Conservation (phyloP, 768 basidiomycete species). For the Hydnomerulius pinastri region DNA sequence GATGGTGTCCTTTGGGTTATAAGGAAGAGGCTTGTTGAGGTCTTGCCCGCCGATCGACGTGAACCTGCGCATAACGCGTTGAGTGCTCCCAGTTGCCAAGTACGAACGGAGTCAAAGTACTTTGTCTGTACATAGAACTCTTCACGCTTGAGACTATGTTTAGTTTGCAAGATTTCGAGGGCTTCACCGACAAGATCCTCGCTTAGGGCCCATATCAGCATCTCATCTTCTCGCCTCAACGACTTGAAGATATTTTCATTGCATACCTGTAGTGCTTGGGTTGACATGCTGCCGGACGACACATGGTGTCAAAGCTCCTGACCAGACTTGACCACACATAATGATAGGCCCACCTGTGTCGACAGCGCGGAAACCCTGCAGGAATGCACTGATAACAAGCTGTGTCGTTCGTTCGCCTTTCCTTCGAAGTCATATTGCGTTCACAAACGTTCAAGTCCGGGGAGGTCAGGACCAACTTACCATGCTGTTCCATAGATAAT, state of each 20-base stretch:
- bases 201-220: slow-evolving; percentile 35
- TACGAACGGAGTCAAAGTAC: slow-evolving; percentile 34
- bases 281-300: slow-evolving; percentile 55
- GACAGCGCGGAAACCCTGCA: slow-evolving; percentile 77
- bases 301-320: slow-evolving; percentile 19
- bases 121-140: slow-evolving; percentile 83
- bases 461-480: slow-evolving; percentile 34
- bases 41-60: slow-evolving; percentile 79
- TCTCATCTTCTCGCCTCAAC: background rate
- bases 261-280: slow-evolving; percentile 70
- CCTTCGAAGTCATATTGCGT: slow-evolving; percentile 42
- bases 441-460: background rate
- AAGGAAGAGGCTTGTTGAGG: slow-evolving; percentile 67
- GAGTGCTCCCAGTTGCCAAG: background rate
- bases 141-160: slow-evolving; percentile 65
- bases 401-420: slow-evolving; percentile 72
- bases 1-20: slow-evolving; percentile 55
- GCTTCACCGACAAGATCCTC: slow-evolving; percentile 84
- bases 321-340: background rate
- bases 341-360: slow-evolving; percentile 66
- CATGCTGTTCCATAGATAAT: slow-evolving; percentile 68
- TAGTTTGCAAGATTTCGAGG: slow-evolving; percentile 52
- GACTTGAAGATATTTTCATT: background rate
- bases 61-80: slow-evolving; percentile 47
- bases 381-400: slow-evolving; percentile 70